Evolutionary conservation across 306 rosid genomes (phyloP).

Genomic region (Alnus rubra): DNA sequence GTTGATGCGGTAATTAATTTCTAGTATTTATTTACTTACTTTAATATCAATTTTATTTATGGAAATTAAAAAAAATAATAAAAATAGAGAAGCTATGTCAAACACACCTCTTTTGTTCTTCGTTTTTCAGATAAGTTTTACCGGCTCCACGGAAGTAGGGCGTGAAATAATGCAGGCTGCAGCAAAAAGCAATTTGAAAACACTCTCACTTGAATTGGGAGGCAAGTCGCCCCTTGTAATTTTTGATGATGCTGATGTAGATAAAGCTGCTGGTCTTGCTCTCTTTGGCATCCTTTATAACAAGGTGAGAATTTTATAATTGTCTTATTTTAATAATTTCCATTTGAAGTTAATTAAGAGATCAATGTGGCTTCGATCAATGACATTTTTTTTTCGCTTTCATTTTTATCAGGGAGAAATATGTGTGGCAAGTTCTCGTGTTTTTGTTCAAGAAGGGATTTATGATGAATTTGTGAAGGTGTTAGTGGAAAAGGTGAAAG

Average conservation of each 20-base stretch:
- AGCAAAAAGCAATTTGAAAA: conserved; percentile 75
- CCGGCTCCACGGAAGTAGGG: conserved; percentile 84
- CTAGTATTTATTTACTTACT: conserved; percentile 4
- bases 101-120: no score
- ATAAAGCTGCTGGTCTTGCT: conserved; percentile 71
- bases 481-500: conserved; percentile 55
- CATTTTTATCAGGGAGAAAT: conserved; percentile 68
- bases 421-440: conserved; percentile 76
- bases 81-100: no score
- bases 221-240: conserved; percentile 84
- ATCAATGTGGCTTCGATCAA: not conserved
- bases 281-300: conserved; percentile 56
- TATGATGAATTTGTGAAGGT: conserved; percentile 73
- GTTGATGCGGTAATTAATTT: conserved; percentile 63
- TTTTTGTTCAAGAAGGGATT: conserved; percentile 83
- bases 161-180: conserved; percentile 80
- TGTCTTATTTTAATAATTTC: not conserved
- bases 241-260: conserved; percentile 75
- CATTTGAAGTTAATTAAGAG: not conserved
- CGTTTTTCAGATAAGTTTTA: conserved; percentile 43
- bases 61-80: no score
- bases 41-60: not conserved
- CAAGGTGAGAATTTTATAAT: conserved; percentile 46
- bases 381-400: no score
- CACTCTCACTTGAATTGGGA: conserved; percentile 80